Evolutionary conservation across 371 early-diverging fungal genomes (phyloP).

Genomic region (Chytridium lagenaria): DNA sequence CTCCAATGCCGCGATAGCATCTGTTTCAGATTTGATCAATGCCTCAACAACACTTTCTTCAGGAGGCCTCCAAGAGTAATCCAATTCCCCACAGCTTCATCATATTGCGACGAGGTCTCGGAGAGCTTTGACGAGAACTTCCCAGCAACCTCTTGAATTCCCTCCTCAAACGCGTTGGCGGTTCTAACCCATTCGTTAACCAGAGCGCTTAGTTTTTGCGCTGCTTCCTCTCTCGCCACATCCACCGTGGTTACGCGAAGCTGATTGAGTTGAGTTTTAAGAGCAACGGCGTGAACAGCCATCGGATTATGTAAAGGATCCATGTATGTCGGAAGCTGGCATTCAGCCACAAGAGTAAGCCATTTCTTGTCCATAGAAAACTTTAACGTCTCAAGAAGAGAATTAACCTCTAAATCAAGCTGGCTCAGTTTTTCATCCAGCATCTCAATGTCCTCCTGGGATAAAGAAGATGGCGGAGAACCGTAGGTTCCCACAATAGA

Average conservation of each 20-base stretch:
- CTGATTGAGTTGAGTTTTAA: neutral
- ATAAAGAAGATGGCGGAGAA: neutral
- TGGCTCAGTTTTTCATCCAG: neutral
- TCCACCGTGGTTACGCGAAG: neutral
- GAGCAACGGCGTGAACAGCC: neutral
- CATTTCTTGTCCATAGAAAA: constrained; percentile 1
- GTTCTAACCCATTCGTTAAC: neutral
- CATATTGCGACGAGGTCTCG: neutral
- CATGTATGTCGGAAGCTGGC: neutral
- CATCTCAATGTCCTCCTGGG: neutral
- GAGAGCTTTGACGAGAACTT: neutral
- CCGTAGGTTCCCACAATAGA: neutral
- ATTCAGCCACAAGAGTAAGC: neutral
- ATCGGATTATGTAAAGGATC: neutral
- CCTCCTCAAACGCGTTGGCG: neutral
- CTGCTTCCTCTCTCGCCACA: neutral
- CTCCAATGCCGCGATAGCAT: neutral
- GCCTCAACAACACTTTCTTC: neutral
- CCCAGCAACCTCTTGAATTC: neutral
- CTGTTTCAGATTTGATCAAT: neutral
- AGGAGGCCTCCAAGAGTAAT: neutral
- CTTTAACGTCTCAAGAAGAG: neutral
- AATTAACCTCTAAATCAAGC: neutral
- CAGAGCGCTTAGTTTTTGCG: neutral
- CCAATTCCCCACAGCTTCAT: neutral